phyloP scores from a whole-genome alignment of 305 asterid genomes.

The Euphrasia arctica region DNA sequence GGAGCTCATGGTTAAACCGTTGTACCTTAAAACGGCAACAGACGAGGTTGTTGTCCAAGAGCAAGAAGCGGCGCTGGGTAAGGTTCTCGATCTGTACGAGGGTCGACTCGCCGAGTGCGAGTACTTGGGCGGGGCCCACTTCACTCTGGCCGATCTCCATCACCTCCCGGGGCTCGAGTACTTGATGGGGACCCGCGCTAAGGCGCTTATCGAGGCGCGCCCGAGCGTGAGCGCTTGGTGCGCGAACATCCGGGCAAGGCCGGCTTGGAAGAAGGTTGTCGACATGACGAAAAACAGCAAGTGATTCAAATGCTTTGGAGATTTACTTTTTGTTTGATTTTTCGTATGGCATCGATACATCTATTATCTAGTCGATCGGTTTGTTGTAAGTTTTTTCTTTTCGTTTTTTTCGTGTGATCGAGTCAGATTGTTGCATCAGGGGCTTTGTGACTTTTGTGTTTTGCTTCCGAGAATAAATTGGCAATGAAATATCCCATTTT shows the following conservation, averaged over 20 bases:
- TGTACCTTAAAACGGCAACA: constrained; percentile 32
- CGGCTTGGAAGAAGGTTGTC: constrained; percentile 47
- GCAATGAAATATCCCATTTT: too few species aligned
- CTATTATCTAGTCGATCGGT: too few species aligned
- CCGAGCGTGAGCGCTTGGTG: constrained; percentile 29
- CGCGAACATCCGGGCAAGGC: constrained; percentile 32
- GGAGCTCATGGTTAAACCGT: constrained; percentile 35
- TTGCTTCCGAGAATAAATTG: too few species aligned
- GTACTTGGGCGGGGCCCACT: constrained; percentile 33
- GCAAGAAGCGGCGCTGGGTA: constrained; percentile 26
- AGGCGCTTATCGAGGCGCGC: constrained; percentile 24
- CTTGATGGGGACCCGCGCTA: constrained; percentile 27
- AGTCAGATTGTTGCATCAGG: too few species aligned
- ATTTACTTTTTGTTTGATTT: too few species aligned
- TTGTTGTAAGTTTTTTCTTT: too few species aligned
- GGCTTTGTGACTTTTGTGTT: too few species aligned
- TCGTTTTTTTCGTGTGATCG: too few species aligned
- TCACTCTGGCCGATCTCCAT: constrained; percentile 31
- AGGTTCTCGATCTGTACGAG: constrained; percentile 44
- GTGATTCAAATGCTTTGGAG: too few species aligned
- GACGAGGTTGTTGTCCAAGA: constrained; percentile 31
- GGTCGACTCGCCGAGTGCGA: constrained; percentile 31
- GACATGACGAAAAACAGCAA: neutral
- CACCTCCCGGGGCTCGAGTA: constrained; percentile 31
- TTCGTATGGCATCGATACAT: too few species aligned